Evolutionary conservation across 768 basidiomycete genomes (phyloP).

Genomic region (Cystofilobasidium bisporidii): DNA sequence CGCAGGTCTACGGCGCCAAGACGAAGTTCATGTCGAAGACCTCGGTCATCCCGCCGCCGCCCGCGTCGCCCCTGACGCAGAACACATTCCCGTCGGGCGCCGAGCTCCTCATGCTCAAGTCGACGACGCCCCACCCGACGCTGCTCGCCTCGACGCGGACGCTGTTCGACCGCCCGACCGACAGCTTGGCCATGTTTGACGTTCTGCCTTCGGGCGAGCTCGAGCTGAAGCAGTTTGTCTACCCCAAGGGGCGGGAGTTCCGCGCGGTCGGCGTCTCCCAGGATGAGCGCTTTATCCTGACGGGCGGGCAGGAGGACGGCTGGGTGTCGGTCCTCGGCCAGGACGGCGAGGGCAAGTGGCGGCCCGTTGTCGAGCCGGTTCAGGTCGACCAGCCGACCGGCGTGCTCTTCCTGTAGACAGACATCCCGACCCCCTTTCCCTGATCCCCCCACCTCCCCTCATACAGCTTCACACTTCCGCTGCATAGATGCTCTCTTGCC

Average conservation of each 20-base stretch:
- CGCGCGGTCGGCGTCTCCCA: conserved; percentile 9
- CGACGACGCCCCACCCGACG: conserved; percentile 8
- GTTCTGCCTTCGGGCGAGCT: conserved; percentile 8
- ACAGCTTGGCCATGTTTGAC: conserved; percentile 13
- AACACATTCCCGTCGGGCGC: conserved; percentile 8
- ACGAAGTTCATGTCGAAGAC: conserved; percentile 15
- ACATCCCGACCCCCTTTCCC: not conserved
- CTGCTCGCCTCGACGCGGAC: conserved; percentile 21
- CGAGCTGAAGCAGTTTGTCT: conserved; percentile 8
- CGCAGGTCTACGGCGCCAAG: not conserved
- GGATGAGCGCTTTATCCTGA: conserved; percentile 17
- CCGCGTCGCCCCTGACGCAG: conserved; percentile 2
- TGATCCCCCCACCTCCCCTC: not conserved
- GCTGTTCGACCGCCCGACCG: conserved; percentile 15
- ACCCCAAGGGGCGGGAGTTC: conserved; percentile 26
- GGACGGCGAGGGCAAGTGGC: conserved; percentile 16
- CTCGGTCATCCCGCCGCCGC: conserved; percentile 23
- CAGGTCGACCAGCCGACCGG: conserved; percentile 21
- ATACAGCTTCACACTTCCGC: too few relatives aligned
- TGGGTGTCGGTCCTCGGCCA: conserved; percentile 22
- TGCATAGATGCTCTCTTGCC: too few relatives aligned
- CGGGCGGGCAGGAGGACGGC: conserved; percentile 17
- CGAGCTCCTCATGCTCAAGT: conserved; percentile 16
- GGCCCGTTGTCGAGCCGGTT: conserved; percentile 13
- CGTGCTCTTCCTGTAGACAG: conserved; percentile 22